Evolutionary conservation across 208 protist species (phyloP).

Genomic region (Leptomonas pyrrhocoris): DNA sequence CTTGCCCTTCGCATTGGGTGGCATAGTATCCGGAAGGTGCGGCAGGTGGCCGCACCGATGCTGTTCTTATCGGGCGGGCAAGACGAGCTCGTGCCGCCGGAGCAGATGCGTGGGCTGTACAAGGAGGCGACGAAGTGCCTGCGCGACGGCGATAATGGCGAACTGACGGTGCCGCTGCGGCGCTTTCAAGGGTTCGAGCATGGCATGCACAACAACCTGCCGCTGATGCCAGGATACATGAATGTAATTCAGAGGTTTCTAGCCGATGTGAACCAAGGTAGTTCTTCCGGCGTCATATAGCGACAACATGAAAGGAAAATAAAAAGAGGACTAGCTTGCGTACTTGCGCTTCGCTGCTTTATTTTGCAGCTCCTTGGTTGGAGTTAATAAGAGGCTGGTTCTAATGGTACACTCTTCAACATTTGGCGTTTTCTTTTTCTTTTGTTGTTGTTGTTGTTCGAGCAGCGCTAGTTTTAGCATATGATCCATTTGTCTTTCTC

Average conservation of each 20-base stretch:
- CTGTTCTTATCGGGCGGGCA: conserved; percentile 81
- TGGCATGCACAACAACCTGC: conserved; percentile 76
- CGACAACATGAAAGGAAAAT: too few species aligned
- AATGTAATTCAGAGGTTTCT: conserved; percentile 66
- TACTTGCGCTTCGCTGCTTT: conserved; percentile 2
- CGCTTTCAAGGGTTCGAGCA: conserved; percentile 72
- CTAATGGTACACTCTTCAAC: too few species aligned
- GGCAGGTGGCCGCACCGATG: conserved; percentile 49
- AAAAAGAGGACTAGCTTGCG: too few species aligned
- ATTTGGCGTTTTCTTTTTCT: conserved; percentile 5
- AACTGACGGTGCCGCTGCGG: conserved; percentile 31
- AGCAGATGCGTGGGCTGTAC: conserved; percentile 81
- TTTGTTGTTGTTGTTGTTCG: not conserved
- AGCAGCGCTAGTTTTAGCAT: too few species aligned
- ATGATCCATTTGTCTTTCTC: too few species aligned
- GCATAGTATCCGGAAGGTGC: conserved; percentile 56
- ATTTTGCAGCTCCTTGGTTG: too few species aligned
- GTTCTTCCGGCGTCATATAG: not conserved
- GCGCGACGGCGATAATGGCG: conserved; percentile 20
- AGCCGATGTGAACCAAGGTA: conserved; percentile 29
- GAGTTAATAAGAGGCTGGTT: too few species aligned
- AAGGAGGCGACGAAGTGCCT: conserved; percentile 30
- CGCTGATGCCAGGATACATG: conserved; percentile 61
- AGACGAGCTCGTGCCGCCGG: conserved; percentile 89
- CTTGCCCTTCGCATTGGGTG: conserved; percentile 75